phyloP scores from a whole-genome alignment of 768 basidiomycete genomes.

The Lactifluus subvellereus region DNA sequence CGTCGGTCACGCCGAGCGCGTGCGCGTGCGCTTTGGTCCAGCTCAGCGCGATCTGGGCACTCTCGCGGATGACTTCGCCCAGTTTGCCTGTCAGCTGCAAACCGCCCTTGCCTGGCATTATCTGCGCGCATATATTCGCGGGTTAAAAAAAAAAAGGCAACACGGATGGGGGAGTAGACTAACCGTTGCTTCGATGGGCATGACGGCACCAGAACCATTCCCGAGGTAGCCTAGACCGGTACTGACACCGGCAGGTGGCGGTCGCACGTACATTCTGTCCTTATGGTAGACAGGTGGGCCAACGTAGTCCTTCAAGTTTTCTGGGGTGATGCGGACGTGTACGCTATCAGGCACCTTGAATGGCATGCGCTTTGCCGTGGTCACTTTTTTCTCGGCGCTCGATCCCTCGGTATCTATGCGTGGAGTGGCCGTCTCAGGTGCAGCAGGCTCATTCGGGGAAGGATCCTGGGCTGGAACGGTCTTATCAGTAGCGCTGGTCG shows the following conservation, averaged over 20 bases:
- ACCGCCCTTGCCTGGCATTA: slow-evolving; percentile 93
- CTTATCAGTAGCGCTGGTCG: slow-evolving; percentile 23
- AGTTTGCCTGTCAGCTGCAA: slow-evolving; percentile 95
- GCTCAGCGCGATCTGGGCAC: slow-evolving; percentile 88
- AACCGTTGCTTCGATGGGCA: slow-evolving; percentile 95
- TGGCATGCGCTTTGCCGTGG: slow-evolving; percentile 74
- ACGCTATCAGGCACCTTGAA: slow-evolving; percentile 74
- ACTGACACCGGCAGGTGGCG: slow-evolving; percentile 87
- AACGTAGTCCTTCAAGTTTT: slow-evolving; percentile 93
- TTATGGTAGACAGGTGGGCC: slow-evolving; percentile 94
- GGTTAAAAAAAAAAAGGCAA: background rate
- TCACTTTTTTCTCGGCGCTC: slow-evolving; percentile 43
- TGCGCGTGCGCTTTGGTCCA: slow-evolving; percentile 91
- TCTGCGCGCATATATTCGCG: slow-evolving; percentile 38
- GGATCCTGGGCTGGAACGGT: slow-evolving; percentile 53
- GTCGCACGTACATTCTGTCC: slow-evolving; percentile 77
- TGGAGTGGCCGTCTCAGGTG: slow-evolving; percentile 27
- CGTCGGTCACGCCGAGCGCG: slow-evolving; percentile 78
- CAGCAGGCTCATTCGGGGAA: slow-evolving; percentile 35
- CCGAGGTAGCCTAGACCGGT: slow-evolving; percentile 95
- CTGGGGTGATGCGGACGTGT: slow-evolving; percentile 73
- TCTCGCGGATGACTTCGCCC: slow-evolving; percentile 96
- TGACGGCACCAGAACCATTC: slow-evolving; percentile 92
- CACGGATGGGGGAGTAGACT: slow-evolving; percentile 28
- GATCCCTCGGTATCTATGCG: slow-evolving; percentile 19